A percentile compares a stretch with the other conserved stretches of the same genome.
Evolutionary conservation across 345 rosid species (phyloP).

Genomic region (Turnera subulata): DNA sequence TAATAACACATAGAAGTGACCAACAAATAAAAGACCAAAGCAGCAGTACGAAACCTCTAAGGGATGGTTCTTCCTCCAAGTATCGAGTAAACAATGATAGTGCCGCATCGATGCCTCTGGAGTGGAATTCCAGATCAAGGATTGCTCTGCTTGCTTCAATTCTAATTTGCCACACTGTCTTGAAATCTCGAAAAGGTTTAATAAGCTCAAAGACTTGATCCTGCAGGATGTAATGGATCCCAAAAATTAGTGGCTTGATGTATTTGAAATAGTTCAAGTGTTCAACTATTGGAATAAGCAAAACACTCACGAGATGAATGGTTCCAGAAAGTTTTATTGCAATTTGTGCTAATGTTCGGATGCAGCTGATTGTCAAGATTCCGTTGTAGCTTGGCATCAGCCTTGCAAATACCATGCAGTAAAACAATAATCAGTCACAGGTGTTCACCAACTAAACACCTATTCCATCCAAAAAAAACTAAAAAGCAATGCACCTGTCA

Average conservation of each 20-base stretch:
- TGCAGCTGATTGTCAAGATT: slow-evolving; percentile 87
- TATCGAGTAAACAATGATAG: slow-evolving; percentile 60
- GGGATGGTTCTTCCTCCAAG: slow-evolving; percentile 70
- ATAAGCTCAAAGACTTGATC: slow-evolving; percentile 70
- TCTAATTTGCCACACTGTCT: slow-evolving; percentile 66
- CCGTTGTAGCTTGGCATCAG: slow-evolving; percentile 97
- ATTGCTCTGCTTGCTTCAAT: slow-evolving; percentile 91
- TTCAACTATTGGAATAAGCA: slow-evolving; percentile 4
- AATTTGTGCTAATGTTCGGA: slow-evolving; percentile 74
- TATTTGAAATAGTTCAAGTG: slow-evolving; percentile 10
- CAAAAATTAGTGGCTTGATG: slow-evolving; percentile 14
- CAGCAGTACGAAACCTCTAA: slow-evolving; percentile 58
- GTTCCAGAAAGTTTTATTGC: slow-evolving; percentile 79
- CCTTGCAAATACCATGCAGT: slow-evolving; percentile 36
- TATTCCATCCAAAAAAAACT: slow-evolving; percentile 2
- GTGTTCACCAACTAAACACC: not conserved
- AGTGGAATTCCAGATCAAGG: slow-evolving; percentile 80
- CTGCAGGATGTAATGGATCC: slow-evolving; percentile 40
- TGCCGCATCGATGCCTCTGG: slow-evolving; percentile 76
- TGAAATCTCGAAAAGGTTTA: slow-evolving; percentile 61
- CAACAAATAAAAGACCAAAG: not conserved
- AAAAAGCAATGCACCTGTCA: slow-evolving; percentile 59
- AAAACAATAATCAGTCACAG: slow-evolving; percentile 8
- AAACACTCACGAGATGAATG: slow-evolving; percentile 63
- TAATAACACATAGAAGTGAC: slow-evolving; percentile 11